phyloP scores from a whole-genome alignment of 352 stramenopile species.

The Pythium volutum region DNA sequence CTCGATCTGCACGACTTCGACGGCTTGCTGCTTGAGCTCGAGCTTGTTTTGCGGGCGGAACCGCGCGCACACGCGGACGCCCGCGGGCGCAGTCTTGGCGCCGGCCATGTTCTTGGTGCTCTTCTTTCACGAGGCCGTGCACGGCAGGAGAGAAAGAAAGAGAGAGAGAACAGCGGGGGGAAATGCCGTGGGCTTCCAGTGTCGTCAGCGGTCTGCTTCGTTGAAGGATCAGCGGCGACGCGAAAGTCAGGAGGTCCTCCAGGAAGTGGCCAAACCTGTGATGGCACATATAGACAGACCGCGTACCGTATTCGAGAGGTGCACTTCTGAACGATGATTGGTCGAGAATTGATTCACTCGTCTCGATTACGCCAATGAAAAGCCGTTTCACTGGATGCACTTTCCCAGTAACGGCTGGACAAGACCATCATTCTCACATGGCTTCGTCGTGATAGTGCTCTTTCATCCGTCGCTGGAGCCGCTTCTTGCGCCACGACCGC shows the following conservation, averaged over 20 bases:
- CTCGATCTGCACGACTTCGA: constrained; percentile 56
- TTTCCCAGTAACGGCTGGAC: constrained; percentile 3
- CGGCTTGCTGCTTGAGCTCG: constrained; percentile 61
- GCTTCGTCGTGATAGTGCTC: background rate
- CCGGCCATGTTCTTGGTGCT: background rate
- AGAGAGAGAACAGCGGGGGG: background rate
- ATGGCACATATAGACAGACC: background rate
- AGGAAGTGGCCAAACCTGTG: constrained; percentile 10
- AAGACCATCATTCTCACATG: constrained; percentile 15
- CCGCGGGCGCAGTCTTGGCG: constrained; percentile 27
- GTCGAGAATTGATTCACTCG: background rate
- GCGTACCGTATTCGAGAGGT: constrained; percentile 9
- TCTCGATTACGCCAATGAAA: background rate
- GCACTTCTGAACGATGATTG: constrained; percentile 11
- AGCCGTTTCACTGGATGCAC: background rate
- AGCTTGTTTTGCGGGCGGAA: constrained; percentile 81
- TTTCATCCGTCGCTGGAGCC: background rate
- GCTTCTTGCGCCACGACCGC: constrained; percentile 44
- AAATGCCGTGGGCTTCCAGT: background rate
- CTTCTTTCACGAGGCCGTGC: no score
- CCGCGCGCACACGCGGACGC: constrained; percentile 65
- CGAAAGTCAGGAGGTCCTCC: background rate
- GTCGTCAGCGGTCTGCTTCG: background rate
- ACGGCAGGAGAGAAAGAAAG: no score
- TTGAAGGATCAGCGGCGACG: constrained; percentile 3